A percentile compares a stretch with the other conserved stretches of the same genome.
These are phyloP conservation scores for Leptographium lundbergii DNA, from an alignment of 2,329 filamentous ascomycete species.

Conservation along the genomic window DNA sequence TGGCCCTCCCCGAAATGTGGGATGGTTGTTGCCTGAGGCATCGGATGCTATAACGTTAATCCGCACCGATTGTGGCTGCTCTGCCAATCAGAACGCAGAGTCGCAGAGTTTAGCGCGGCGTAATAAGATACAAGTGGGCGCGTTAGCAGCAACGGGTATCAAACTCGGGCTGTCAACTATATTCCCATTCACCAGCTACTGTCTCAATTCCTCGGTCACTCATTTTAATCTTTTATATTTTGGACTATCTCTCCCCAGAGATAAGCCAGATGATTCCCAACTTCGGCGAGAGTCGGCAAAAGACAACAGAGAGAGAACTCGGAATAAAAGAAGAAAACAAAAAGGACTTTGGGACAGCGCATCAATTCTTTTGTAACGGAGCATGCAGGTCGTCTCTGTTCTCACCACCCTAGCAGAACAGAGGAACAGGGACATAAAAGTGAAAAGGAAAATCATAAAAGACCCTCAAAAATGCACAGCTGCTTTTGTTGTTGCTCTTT, in stretches of 20 bases:
- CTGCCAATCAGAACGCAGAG: background rate
- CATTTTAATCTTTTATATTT: background rate
- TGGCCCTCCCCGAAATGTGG: conserved; percentile 10
- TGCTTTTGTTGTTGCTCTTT: background rate
- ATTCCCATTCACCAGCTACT: background rate
- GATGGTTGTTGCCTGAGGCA: conserved; percentile 6
- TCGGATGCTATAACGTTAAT: background rate
- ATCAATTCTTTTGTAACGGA: background rate
- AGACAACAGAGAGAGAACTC: background rate
- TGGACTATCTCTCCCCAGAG: background rate
- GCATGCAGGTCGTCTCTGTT: background rate
- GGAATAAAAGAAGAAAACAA: background rate
- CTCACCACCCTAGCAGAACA: background rate
- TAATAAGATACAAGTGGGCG: no score
- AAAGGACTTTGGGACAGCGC: background rate
- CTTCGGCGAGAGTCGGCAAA: background rate
- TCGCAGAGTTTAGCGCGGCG: background rate
- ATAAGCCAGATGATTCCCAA: background rate
- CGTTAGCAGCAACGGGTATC: no score
- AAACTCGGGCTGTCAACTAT: no score
- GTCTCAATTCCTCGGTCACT: background rate
- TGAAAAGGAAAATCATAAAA: background rate
- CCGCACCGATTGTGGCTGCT: background rate
- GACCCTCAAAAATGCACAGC: background rate
- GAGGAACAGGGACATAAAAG: background rate